Percentiles rank a stretch among this genome's conserved stretches.
phyloP scores from a whole-genome alignment of 257 asterid species.

The Mitragyna speciosa region DNA sequence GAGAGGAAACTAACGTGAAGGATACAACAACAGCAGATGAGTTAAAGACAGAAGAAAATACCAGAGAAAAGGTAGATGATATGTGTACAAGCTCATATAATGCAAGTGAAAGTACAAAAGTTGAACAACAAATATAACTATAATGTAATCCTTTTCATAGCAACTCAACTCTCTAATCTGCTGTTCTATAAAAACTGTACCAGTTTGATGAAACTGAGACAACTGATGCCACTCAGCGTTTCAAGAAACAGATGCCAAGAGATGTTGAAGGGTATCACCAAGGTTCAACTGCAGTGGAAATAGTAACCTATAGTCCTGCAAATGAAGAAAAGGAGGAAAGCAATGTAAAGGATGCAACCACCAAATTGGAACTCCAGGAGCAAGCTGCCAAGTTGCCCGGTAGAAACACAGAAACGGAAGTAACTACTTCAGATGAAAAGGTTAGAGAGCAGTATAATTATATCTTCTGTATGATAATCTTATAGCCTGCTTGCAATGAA shows the following conservation, averaged over 20 bases:
- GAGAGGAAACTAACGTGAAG: background rate
- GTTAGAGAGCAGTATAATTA: conserved; percentile 24
- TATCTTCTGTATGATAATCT: conserved; percentile 1
- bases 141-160: background rate
- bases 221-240: background rate
- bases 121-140: background rate
- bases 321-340: background rate
- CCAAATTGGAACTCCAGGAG: conserved; percentile 20
- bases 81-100: background rate
- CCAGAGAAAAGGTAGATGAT: background rate
- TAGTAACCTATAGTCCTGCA: background rate
- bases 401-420: conserved; percentile 23
- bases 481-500: background rate
- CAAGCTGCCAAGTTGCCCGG: conserved; percentile 25
- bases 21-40: background rate
- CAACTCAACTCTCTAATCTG: background rate
- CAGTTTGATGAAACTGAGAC: conserved; percentile 2
- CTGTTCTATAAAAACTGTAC: background rate
- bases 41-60: background rate
- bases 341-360: background rate
- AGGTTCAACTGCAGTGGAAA: background rate
- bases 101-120: background rate
- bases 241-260: background rate
- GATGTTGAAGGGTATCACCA: conserved; percentile 5
- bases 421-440: conserved; percentile 32